These are phyloP conservation scores for Globisporangium ultimum DNA, from an alignment of 352 stramenopile genomes.

Conservation along the genomic window DNA sequence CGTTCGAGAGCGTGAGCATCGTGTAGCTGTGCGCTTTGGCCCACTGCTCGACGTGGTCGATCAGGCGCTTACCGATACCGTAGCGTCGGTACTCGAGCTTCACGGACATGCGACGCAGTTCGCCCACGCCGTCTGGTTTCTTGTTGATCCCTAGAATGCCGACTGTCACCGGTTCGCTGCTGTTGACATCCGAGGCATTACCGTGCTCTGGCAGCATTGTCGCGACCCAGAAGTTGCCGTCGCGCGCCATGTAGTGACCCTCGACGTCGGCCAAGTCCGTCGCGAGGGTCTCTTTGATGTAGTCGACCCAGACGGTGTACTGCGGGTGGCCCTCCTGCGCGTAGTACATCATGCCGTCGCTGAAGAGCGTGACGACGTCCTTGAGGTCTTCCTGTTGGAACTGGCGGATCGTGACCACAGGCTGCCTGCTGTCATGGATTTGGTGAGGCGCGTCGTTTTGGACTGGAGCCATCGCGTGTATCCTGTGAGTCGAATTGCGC, in stretches of 20 bases:
- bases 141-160: slow-evolving; percentile 21
- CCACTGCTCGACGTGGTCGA: slow-evolving; percentile 22
- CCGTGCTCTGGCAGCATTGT: neutral
- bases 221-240: slow-evolving; percentile 17
- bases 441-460: neutral
- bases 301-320: slow-evolving; percentile 14
- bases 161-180: slow-evolving; percentile 8
- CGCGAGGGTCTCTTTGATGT: slow-evolving; percentile 10
- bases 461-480: slow-evolving; percentile 1
- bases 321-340: slow-evolving; percentile 1
- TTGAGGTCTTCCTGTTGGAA: slow-evolving; percentile 15
- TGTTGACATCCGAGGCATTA: neutral
- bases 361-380: slow-evolving; percentile 17
- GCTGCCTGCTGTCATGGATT: neutral
- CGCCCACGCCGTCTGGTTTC: slow-evolving; percentile 15
- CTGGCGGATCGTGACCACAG: slow-evolving; percentile 11
- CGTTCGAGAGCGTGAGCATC: slow-evolving; percentile 15
- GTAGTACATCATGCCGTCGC: slow-evolving; percentile 10
- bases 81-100: slow-evolving; percentile 15
- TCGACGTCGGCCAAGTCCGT: slow-evolving; percentile 19
- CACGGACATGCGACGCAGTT: slow-evolving; percentile 28
- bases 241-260: slow-evolving; percentile 3
- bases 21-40: slow-evolving; percentile 2
- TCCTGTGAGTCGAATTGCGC: neutral
- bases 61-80: slow-evolving; percentile 18